phyloP scores from a whole-genome alignment of 495 filamentous ascomycete species.

The Aspergillus ellipticus region DNA sequence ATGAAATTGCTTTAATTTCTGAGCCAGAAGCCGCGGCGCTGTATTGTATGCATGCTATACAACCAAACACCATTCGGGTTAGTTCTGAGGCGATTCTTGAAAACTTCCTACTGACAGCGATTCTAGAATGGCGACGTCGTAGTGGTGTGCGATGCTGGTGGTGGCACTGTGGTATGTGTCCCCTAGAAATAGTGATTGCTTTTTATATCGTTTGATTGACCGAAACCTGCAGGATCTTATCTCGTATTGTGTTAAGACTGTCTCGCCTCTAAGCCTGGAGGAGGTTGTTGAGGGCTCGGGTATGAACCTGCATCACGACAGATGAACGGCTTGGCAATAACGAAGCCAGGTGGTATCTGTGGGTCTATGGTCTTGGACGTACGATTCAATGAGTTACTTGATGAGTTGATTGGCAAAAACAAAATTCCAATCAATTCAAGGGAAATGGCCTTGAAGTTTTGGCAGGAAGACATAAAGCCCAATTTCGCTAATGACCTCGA shows the following conservation, averaged over 20 bases:
- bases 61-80: slow-evolving; percentile 19
- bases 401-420: slow-evolving; percentile 16
- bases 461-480: slow-evolving; percentile 25
- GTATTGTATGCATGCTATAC: slow-evolving; percentile 38
- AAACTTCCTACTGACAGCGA: neutral
- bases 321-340: neutral
- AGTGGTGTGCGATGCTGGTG: slow-evolving; percentile 54
- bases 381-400: slow-evolving; percentile 42
- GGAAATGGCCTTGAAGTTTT: slow-evolving; percentile 6
- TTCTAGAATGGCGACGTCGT: slow-evolving; percentile 39
- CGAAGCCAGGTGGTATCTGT: slow-evolving; percentile 41
- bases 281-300: slow-evolving; percentile 29
- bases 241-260: slow-evolving; percentile 16
- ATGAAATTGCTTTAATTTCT: slow-evolving; percentile 46
- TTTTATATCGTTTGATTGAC: neutral
- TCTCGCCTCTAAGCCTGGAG: slow-evolving; percentile 4
- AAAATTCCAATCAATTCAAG: slow-evolving; percentile 3
- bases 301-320: neutral
- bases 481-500: slow-evolving; percentile 1
- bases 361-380: slow-evolving; percentile 53
- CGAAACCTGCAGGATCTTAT: slow-evolving; percentile 44
- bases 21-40: slow-evolving; percentile 61
- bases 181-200: neutral
- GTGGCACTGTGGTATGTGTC: slow-evolving; percentile 52
- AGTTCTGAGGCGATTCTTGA: neutral